Evolutionary conservation across 148 eudicot species (phyloP).

Genomic region (Pharnaceum exiguum): DNA sequence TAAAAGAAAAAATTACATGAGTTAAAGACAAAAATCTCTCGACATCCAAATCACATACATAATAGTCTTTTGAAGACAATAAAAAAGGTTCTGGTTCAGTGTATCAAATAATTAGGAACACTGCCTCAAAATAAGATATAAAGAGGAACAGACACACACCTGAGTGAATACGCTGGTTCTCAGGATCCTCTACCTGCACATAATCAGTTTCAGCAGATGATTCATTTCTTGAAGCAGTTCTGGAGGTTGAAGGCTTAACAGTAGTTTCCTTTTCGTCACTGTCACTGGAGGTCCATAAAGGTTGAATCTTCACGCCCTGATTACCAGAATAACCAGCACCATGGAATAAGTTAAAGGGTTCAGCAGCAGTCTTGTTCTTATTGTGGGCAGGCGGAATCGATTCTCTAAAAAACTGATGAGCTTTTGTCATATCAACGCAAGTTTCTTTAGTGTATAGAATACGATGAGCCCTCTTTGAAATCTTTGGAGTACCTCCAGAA

Average conservation of each 20-base stretch:
- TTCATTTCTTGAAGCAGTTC: conserved; percentile 43
- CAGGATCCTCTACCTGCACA: conserved; percentile 37
- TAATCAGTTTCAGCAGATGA: conserved; percentile 65
- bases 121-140: neutral
- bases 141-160: conserved; percentile 29
- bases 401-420: conserved; percentile 17
- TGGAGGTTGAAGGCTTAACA: conserved; percentile 25
- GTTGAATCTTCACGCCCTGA: conserved; percentile 49
- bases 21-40: neutral
- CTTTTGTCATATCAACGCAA: conserved; percentile 31
- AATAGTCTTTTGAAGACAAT: neutral
- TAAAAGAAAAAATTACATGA: conserved; percentile 2
- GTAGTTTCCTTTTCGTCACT: conserved; percentile 39
- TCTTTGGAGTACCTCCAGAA: conserved; percentile 38
- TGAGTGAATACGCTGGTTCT: conserved; percentile 24
- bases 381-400: conserved; percentile 13
- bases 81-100: conserved; percentile 1
- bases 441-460: conserved; percentile 43
- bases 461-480: conserved; percentile 53
- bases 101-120: too few species aligned
- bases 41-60: neutral
- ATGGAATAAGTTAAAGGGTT: conserved; percentile 23
- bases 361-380: conserved; percentile 22
- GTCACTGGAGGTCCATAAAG: conserved; percentile 46
- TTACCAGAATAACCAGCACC: conserved; percentile 18